A percentile compares a stretch with the other conserved stretches of the same genome.
Evolutionary conservation across 2,329 filamentous ascomycete species (phyloP).

Genomic region (Colletotrichum horii): DNA sequence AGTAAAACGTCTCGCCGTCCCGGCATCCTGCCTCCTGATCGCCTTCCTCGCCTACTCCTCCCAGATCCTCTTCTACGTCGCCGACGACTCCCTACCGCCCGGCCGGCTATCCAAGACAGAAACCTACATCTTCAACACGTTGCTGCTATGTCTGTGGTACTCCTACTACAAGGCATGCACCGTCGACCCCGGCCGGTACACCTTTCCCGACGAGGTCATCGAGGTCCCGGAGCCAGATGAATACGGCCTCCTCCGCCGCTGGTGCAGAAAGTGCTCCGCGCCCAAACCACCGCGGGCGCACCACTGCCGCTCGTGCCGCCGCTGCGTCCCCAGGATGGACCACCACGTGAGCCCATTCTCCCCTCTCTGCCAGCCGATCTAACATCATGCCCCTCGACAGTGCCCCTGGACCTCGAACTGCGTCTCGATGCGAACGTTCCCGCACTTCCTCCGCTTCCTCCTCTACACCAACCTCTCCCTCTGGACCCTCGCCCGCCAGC

Average conservation of each 20-base stretch:
- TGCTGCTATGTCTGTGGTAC: constrained; percentile 69
- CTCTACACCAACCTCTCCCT: constrained; percentile 71
- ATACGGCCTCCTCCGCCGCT: constrained; percentile 43
- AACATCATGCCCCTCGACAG: constrained; percentile 62
- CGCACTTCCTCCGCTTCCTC: constrained; percentile 83
- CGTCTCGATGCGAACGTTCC: constrained; percentile 81
- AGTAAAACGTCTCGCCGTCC: constrained; percentile 67
- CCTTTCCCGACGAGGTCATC: constrained; percentile 43
- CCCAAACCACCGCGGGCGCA: constrained; percentile 80
- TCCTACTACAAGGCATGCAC: constrained; percentile 70
- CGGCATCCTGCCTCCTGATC: constrained; percentile 70
- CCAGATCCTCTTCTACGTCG: constrained; percentile 71
- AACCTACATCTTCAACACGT: constrained; percentile 67
- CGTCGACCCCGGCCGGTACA: constrained; percentile 62
- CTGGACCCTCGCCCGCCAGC: constrained; percentile 63
- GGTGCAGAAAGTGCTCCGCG: constrained; percentile 78
- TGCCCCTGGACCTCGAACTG: constrained; percentile 87
- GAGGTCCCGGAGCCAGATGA: constrained; percentile 33
- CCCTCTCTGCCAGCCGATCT: background rate
- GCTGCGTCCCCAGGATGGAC: constrained; percentile 68
- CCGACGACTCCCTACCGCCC: constrained; percentile 58
- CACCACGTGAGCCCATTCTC: background rate
- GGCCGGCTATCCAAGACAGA: constrained; percentile 64
- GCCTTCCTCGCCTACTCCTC: constrained; percentile 74
- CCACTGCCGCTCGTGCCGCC: constrained; percentile 78